Conservation (phyloP, 202 grass and related monocot genomes). For the Setaria viridis region DNA sequence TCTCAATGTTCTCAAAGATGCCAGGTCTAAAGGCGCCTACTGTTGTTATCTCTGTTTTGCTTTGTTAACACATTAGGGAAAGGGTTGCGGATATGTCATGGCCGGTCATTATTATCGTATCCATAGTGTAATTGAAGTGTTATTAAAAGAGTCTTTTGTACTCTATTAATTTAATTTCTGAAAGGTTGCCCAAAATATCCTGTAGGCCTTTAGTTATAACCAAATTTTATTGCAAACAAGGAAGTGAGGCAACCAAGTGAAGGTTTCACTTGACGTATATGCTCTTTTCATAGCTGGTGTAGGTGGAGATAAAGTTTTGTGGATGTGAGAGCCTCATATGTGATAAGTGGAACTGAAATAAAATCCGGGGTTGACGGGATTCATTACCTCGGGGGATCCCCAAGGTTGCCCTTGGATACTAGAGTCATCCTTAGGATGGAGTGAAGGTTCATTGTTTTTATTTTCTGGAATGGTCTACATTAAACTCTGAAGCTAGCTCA, state of each 20-base stretch:
- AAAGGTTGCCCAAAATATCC: neutral
- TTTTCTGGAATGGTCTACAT: constrained; percentile 19
- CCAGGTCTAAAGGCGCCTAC: neutral
- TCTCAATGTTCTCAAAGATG: neutral
- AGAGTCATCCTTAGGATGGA: neutral
- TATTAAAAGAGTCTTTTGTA: neutral
- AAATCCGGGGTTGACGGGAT: neutral
- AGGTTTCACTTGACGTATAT: neutral
- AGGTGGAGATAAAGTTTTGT: neutral
- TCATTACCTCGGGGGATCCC: neutral
- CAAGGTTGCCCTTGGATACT: neutral
- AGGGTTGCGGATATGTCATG: neutral
- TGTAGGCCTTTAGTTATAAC: neutral
- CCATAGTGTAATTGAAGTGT: neutral
- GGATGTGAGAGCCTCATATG: constrained; percentile 1
- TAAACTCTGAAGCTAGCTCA: constrained; percentile 15
- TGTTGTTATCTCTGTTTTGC: neutral
- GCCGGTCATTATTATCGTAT: constrained; percentile 32
- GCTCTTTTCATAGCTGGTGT: neutral
- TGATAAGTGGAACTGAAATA: constrained; percentile 3
- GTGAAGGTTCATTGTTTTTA: neutral
- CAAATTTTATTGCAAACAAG: neutral
- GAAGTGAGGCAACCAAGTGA: constrained; percentile 20
- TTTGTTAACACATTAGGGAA: neutral
- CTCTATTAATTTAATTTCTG: neutral